These are phyloP conservation scores for Pezicula neosporulosa DNA, from an alignment of 2,329 filamentous ascomycete species.

Conservation along the genomic window DNA sequence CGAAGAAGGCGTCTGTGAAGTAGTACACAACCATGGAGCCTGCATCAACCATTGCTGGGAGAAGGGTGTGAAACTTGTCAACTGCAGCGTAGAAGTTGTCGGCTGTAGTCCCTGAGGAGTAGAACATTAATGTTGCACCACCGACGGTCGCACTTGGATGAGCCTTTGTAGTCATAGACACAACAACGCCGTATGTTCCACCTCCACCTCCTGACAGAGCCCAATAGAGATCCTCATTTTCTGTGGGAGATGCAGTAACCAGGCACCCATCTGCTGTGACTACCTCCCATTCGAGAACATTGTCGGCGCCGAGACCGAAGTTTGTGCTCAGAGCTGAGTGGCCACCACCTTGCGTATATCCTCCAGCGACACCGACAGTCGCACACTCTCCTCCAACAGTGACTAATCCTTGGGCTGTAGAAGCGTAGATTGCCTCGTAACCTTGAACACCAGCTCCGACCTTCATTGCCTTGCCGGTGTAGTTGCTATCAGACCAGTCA, in stretches of 20 bases:
- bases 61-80: conserved; percentile 37
- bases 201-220: conserved; percentile 57
- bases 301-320: conserved; percentile 58
- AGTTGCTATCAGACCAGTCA: conserved; percentile 36
- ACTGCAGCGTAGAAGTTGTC: conserved; percentile 48
- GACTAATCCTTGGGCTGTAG: conserved; percentile 36
- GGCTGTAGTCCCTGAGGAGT: conserved; percentile 25
- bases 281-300: conserved; percentile 53
- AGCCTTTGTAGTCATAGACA: conserved; percentile 50
- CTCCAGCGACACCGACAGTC: conserved; percentile 55
- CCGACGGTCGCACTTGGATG: conserved; percentile 40
- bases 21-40: conserved; percentile 47
- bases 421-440: conserved; percentile 39
- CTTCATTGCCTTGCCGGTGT: conserved; percentile 48
- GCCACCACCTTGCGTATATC: conserved; percentile 58
- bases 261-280: conserved; percentile 47
- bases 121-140: conserved; percentile 42
- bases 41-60: conserved; percentile 45
- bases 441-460: conserved; percentile 51
- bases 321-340: conserved; percentile 48
- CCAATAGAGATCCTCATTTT: conserved; percentile 60
- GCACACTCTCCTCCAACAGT: conserved; percentile 52
- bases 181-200: conserved; percentile 55
- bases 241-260: conserved; percentile 41
- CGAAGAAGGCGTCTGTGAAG: conserved; percentile 43